Base-by-base conservation (phyloP, 768 basidiomycete species). In the Agaricus bisporus region DNA sequence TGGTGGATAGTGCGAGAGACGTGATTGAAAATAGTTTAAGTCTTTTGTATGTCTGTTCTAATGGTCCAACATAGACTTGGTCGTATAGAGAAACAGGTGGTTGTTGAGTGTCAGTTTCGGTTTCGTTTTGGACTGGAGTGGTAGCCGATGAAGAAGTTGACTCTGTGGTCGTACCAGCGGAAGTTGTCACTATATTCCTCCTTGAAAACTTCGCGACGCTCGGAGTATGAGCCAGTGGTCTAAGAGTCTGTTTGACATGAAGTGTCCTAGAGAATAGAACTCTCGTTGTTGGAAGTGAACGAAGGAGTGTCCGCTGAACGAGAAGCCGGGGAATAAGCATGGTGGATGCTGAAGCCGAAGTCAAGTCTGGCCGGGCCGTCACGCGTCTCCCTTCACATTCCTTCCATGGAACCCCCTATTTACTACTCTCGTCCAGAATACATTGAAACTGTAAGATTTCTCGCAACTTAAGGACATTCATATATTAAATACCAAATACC, bases 11-110 rank as follows among this genome's bases (percentile, higher is more conserved):
- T 2, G 76, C 75, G 44, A 94, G 77, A 0, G 91, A 91, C 20
- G 83, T 80, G 0, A 95, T 70, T 11, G 91, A 93, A 71, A 94
- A 91, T 8, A 90, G 67, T 66, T 94, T 93, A 52, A 93, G 77
- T 20, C 80, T 79, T 51, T 82, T 79, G 72, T 90, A 92, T 1
- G 91, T 88, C 41, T 73, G 65, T 0, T 83, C 69, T 37, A 92
- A 71, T 2, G 91, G 91, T 0, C 89, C 91, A 57, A 75, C 67
- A 63, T 93, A 93, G n/a, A 74, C 62, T 41, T 45, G 63, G 36
- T 49, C 32, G 32, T 57, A 46, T 65, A 63, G n/a, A 69, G 61
- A 25, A 32, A 32, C 32, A 4, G 32, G 32, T 32, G 65, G 61
- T 48, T 66, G 61, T 48, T 65, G 67, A 48, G 56, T 36, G 25